Evolutionary conservation across 2,329 filamentous ascomycete genomes (phyloP).

Genomic region (Penicillium palitans): DNA sequence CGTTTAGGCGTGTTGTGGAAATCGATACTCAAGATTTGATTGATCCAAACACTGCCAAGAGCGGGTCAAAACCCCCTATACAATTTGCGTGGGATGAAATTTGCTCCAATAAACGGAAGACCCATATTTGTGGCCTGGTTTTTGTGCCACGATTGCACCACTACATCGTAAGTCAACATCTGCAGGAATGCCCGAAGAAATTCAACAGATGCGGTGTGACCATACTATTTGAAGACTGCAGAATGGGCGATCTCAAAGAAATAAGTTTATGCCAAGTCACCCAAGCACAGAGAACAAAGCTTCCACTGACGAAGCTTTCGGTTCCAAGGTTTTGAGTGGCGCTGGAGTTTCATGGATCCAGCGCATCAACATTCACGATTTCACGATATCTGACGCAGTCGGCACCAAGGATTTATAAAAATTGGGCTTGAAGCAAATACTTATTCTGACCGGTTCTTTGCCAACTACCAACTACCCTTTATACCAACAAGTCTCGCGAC

Average conservation of each 20-base stretch:
- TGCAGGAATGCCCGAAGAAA: slow-evolving; percentile 3
- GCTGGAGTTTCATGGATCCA: slow-evolving; percentile 2
- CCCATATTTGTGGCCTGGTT: background rate
- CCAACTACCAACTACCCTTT: background rate
- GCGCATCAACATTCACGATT: background rate
- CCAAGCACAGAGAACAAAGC: slow-evolving; percentile 5
- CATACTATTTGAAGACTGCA: background rate
- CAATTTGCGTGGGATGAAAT: background rate
- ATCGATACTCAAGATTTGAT: background rate
- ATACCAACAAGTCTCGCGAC: background rate
- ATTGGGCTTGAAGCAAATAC: background rate
- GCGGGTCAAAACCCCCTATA: slow-evolving; percentile 3
- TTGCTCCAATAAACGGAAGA: background rate
- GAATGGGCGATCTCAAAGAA: background rate
- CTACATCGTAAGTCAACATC: background rate
- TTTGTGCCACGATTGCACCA: background rate
- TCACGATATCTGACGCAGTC: background rate
- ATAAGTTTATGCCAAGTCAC: slow-evolving; percentile 1
- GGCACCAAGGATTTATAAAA: background rate
- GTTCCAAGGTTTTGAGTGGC: slow-evolving; percentile 1
- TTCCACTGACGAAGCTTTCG: slow-evolving; percentile 5
- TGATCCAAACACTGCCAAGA: slow-evolving; percentile 4
- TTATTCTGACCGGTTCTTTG: background rate
- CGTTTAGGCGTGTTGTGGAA: background rate
- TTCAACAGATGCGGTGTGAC: background rate